Conservation (phyloP, 805 yeast genomes). For the Zygosaccharomyces kombuchaensis region DNA sequence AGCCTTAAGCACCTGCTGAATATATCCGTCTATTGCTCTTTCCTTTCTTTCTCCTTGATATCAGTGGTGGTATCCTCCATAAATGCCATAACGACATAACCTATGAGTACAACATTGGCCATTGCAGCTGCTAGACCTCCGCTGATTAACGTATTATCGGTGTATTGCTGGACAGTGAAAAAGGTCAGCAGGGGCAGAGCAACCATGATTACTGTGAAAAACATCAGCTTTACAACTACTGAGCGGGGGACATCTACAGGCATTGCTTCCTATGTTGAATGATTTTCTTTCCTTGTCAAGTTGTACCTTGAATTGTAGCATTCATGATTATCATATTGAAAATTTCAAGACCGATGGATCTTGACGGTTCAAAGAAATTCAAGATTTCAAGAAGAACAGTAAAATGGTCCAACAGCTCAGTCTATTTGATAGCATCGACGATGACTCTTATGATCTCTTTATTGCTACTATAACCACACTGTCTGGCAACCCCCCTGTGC, state of each 20-base stretch:
- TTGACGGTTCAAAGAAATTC: not conserved
- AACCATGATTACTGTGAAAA: slow-evolving; percentile 76
- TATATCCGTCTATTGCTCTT: slow-evolving; percentile 25
- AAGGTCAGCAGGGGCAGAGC: slow-evolving; percentile 60
- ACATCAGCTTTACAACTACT: slow-evolving; percentile 63
- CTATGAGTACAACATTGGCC: slow-evolving; percentile 70
- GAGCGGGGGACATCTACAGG: slow-evolving; percentile 42
- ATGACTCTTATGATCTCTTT: slow-evolving; percentile 28
- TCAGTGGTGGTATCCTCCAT: slow-evolving; percentile 49
- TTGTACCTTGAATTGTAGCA: not conserved
- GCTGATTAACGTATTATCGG: slow-evolving; percentile 53
- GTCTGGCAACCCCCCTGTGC: slow-evolving; percentile 30
- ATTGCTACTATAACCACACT: slow-evolving; percentile 29
- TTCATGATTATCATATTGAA: not conserved
- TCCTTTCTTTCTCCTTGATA: slow-evolving; percentile 37
- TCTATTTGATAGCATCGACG: slow-evolving; percentile 28
- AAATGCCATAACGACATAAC: slow-evolving; percentile 70
- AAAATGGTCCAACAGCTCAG: slow-evolving; percentile 35
- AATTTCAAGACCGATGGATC: not conserved
- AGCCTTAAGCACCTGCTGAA: not conserved
- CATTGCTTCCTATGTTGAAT: slow-evolving; percentile 19
- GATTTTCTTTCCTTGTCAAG: slow-evolving; percentile 5
- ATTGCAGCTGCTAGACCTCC: slow-evolving; percentile 78
- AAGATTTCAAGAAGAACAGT: not conserved
- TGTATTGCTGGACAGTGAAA: slow-evolving; percentile 46